Percentiles rank a stretch among this genome's conserved stretches.
phyloP scores from a whole-genome alignment of 805 yeast genomes.

The Hanseniaspora vineae region DNA sequence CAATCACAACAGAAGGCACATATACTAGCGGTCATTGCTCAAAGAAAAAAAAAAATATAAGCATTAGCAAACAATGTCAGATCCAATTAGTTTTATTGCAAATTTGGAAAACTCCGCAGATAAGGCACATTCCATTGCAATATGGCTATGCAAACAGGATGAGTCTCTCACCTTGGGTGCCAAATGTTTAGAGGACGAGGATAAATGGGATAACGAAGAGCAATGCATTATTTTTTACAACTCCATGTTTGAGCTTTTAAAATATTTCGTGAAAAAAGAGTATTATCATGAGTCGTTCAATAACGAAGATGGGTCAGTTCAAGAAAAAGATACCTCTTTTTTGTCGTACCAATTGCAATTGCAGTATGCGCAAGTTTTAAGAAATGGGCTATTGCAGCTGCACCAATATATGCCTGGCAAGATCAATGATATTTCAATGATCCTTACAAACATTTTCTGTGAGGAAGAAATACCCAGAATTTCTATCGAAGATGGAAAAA shows the following conservation, averaged over 20 bases:
- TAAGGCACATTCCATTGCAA: neutral
- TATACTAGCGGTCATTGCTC: too few relatives aligned
- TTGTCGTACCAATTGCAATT: neutral
- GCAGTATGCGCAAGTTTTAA: conserved; percentile 2
- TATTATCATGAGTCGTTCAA: neutral
- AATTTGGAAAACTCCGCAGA: neutral
- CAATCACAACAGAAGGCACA: too few relatives aligned
- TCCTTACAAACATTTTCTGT: conserved; percentile 14
- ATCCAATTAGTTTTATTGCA: neutral
- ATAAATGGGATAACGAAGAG: conserved; percentile 5
- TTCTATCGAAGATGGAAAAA: conserved; percentile 5
- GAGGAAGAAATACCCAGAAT: conserved; percentile 17
- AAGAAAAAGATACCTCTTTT: neutral
- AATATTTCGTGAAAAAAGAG: conserved; percentile 3
- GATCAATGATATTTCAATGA: conserved; percentile 18
- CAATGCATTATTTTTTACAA: conserved; percentile 3
- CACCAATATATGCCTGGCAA: conserved; percentile 10
- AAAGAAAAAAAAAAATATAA: too few relatives aligned
- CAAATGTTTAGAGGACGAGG: conserved; percentile 1
- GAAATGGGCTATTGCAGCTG: conserved; percentile 1
- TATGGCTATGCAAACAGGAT: neutral
- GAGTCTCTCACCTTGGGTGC: neutral
- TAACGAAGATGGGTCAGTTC: neutral
- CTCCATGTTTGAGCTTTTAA: conserved; percentile 5
- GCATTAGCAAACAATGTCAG: too few relatives aligned